phyloP scores from a whole-genome alignment of 106 monocot genomes.

The Agapanthus africanus region DNA sequence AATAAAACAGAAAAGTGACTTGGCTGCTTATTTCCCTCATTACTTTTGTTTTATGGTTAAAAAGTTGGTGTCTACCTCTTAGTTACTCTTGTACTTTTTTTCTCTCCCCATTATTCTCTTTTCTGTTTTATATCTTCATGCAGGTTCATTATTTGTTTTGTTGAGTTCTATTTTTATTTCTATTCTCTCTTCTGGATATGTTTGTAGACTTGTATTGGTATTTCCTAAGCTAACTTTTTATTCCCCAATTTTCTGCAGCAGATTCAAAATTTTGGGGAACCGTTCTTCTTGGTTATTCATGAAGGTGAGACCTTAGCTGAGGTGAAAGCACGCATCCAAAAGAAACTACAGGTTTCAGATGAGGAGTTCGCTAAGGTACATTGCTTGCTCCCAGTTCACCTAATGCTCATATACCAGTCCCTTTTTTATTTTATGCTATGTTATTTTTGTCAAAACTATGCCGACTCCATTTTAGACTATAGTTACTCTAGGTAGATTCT shows the following conservation, averaged over 20 bases:
- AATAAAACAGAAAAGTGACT: not conserved
- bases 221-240: too few relatives aligned
- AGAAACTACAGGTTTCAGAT: constrained; percentile 87
- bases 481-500: too few relatives aligned
- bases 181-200: not conserved
- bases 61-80: not conserved
- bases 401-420: too few relatives aligned
- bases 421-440: too few relatives aligned
- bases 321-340: constrained; percentile 85
- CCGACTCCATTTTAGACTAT: too few relatives aligned
- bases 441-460: too few relatives aligned
- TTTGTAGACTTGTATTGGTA: too few relatives aligned
- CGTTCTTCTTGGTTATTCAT: constrained; percentile 88
- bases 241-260: constrained; percentile 31
- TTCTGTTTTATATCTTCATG: not conserved
- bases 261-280: constrained; percentile 97
- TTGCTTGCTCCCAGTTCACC: too few relatives aligned
- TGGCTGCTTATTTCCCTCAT: not conserved
- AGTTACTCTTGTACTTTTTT: not conserved
- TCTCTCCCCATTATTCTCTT: not conserved
- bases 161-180: not conserved
- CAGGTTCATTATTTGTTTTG: not conserved
- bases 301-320: constrained; percentile 86
- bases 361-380: constrained; percentile 93
- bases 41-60: too few relatives aligned